Evolutionary conservation across 1,284 basidiomycete species (phyloP), one percentile per base, ranked within the genome.

Genomic region (Sporisorium scitamineum): DNA sequence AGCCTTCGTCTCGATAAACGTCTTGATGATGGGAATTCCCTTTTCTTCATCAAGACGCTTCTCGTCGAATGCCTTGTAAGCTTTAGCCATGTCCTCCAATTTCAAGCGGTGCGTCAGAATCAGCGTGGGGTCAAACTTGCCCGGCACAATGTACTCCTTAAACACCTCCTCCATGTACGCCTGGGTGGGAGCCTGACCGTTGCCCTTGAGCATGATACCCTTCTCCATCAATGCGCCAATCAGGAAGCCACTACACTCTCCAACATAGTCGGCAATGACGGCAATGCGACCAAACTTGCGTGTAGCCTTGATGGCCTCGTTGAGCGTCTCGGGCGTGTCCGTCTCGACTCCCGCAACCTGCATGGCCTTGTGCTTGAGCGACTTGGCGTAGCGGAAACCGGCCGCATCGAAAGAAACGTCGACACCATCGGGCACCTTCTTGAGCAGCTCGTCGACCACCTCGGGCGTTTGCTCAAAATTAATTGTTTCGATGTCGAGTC

Each of bases 191-290:
- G 92, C 92, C 78, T 87, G 86, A 32, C 77, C 68, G 63, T 71
- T 68, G 42, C 73, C 76, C 48, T 76, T 70, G 31, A 79, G 55
- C n/a, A 53, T 54, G 31, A 84, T 70, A 16, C 86, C 86, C 85
- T 92, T 92, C 87, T 93, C 91, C 92, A 93, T 93, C 52, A 93
- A 80, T 0, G 92, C 90, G 3, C 91, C 91, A 52, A 92, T 89
- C 83, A 92, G 91, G 86, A 93, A 90, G 55, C 89, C 88, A 82
- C 92, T 91, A 45, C 54, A 64, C 22, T 50, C 24, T 39, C 68
- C 70, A 0, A 64, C 68, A 29, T 76, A 80, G 54, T 78, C 78
- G 24, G 78, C 78, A 14, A 71, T 66, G 18, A 78, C 70, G 5
- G 60, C 37, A 58, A 79, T 78, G 39, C 71, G 66, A 7, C 75